Evolutionary conservation across 768 basidiomycete species (phyloP), one percentile per base, ranked within the genome.

Genomic region (Hericium alpestre): DNA sequence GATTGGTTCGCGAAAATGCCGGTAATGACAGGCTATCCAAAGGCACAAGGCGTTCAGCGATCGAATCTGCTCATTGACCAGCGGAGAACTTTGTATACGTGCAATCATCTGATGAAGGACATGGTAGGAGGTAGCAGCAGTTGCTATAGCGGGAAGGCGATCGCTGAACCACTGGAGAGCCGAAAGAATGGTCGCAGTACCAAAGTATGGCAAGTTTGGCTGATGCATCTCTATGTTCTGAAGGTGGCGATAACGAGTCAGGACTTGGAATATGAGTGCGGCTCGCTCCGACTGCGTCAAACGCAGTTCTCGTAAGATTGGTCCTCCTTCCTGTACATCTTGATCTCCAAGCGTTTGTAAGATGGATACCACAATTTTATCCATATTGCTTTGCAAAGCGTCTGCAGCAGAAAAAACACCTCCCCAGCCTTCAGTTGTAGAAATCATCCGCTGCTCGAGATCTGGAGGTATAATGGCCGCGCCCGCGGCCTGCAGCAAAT

Each of bases 41-140:
- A 97, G 69, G 25, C 81, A 81, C 48, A 95, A 71, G 1, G 82
- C 79, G 56, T 90, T 85, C 41, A 93, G 65, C 27, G 85, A 71
- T 12, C 94, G 82, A 41, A 83, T 69, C 65, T 94, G 90, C 66
- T 95, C 91, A 66, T 90, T 89, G 59, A 95, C 78, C 40, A 96
- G 76, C 18, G 84, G 84, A 0, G 82, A 81, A 10, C 71, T 67
- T 57, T 88, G 79, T 9, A 92, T 71, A 41, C 77, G 76, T 5
- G 83, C 76, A 60, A 94, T 82, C 13, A 95, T 74, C 53, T 81
- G 79, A 57, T 87, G 85, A 25, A 91, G 67, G 55, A 90, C 78
- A 59, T 93, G 90, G 66, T 90, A 93, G 4, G 83, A 81, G 51
- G 81, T 81, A 11, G 86, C 79, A n/a, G 72, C 70, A 23, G 69